A percentile compares a stretch with the other conserved stretches of the same genome.
Evolutionary conservation across 768 basidiomycete species (phyloP).

Genomic region (Phylloporus sp.): DNA sequence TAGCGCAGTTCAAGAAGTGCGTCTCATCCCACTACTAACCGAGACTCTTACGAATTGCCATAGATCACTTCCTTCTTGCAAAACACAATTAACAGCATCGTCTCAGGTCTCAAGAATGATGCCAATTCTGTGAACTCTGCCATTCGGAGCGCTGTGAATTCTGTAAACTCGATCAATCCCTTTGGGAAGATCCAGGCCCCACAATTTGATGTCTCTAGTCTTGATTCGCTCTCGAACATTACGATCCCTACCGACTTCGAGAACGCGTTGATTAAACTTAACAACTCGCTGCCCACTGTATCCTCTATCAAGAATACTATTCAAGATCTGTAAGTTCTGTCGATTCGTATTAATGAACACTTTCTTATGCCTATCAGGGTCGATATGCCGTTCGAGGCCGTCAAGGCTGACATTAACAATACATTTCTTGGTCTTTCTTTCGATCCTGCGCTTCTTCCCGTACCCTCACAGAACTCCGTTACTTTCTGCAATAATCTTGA

Average conservation of each 20-base stretch:
- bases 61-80: slow-evolving; percentile 72
- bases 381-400: slow-evolving; percentile 78
- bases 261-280: slow-evolving; percentile 67
- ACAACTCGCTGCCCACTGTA: slow-evolving; percentile 74
- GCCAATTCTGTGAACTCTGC: slow-evolving; percentile 62
- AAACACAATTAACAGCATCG: slow-evolving; percentile 51
- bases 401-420: slow-evolving; percentile 86
- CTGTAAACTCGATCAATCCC: slow-evolving; percentile 73
- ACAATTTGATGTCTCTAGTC: slow-evolving; percentile 67
- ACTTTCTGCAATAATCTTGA: slow-evolving; percentile 77
- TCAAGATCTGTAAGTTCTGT: slow-evolving; percentile 54
- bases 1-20: slow-evolving; percentile 75
- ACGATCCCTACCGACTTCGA: slow-evolving; percentile 75
- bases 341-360: neutral
- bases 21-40: slow-evolving; percentile 19
- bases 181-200: slow-evolving; percentile 66
- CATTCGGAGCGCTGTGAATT: slow-evolving; percentile 58
- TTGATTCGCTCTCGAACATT: slow-evolving; percentile 70
- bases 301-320: slow-evolving; percentile 66
- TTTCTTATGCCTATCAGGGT: slow-evolving; percentile 41
- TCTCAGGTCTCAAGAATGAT: slow-evolving; percentile 69
- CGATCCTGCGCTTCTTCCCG: slow-evolving; percentile 66
- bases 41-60: slow-evolving; percentile 7
- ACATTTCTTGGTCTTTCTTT: slow-evolving; percentile 74
- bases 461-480: slow-evolving; percentile 65